Evolutionary conservation across 352 stramenopile genomes (phyloP), one percentile per base, ranked within the genome.

Genomic region (Phytophthora melonis): DNA sequence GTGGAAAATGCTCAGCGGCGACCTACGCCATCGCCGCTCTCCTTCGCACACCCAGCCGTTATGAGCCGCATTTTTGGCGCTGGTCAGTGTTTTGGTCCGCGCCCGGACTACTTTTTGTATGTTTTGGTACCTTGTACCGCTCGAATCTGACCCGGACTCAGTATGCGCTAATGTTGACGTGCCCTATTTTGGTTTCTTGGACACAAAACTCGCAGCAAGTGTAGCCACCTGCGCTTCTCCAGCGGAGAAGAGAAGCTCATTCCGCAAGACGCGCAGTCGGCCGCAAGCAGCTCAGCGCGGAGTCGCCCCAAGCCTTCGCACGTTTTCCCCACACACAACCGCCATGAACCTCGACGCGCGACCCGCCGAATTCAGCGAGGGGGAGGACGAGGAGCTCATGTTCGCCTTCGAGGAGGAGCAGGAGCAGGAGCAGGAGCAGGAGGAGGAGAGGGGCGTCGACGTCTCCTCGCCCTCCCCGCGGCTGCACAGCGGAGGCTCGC

Each of bases 381-480:
- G 34, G 21, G 81, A 89, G n/a, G 80, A 92, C 19, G 80, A 92
- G 27, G 85, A 93, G 45, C 79, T 93, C 72, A 90, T 92, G 83
- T 93, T 93, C 68, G 55, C 82, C 45, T 92, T 93, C 50, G 87
- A 92, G 39, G 59, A 77, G 27, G 68, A 75, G 6, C 63, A 77
- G 36, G 25, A 45, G 39, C 13, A 77, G 27, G 68, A 75, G 6
- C 63, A 77, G 36, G 25, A 45, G 39, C 13, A 45, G 39, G 30
- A 34, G 27, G 3, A 32, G 32, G 32, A 13, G 32, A 36, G 32
- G 32, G 32, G 3, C 32, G 32, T 36, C 10, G 32, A 11, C 32
- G 32, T 36, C 32, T 10, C 14, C 23, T 47, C 3, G 18, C 18
- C 53, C 25, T 67, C 66, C 30, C 54, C 59, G 45, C 58, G 70